Conservation (phyloP, 202 grass and related monocot genomes). For the Dendrocalamus latiflorus region DNA sequence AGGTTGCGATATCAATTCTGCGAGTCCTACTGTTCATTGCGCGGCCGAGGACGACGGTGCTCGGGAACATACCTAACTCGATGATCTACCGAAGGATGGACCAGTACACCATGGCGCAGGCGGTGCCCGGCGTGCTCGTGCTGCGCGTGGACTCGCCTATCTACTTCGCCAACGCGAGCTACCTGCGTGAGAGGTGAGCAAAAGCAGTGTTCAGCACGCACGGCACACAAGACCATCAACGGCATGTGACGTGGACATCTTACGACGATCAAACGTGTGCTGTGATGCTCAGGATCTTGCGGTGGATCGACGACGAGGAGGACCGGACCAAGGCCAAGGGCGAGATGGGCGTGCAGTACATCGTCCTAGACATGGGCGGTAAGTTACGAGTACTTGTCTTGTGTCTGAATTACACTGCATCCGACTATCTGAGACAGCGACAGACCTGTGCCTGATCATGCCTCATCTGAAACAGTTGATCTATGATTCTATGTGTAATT, state of each 20-base stretch:
- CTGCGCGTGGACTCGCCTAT: no score
- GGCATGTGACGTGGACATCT: neutral
- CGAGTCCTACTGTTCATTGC: no score
- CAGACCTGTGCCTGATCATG: neutral
- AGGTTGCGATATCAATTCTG: no score
- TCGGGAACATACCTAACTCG: no score
- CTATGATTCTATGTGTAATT: neutral
- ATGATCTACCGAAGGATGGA: no score
- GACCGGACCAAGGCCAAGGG: constrained; percentile 46
- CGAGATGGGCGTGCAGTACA: constrained; percentile 51
- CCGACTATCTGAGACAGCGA: neutral
- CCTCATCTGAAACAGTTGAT: neutral
- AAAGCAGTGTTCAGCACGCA: neutral
- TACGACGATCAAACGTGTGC: neutral
- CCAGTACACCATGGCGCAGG: no score
- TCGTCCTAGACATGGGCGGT: constrained; percentile 87
- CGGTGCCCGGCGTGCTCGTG: no score
- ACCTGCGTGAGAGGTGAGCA: no score
- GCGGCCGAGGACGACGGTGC: no score
- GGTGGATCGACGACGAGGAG: constrained; percentile 89
- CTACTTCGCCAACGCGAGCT: no score
- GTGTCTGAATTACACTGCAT: neutral
- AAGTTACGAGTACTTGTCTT: neutral
- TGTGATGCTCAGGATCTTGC: constrained; percentile 41
- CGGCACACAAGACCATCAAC: neutral